Base-by-base conservation (phyloP, 352 stramenopile species). In the Phytophthora vignae region DNA sequence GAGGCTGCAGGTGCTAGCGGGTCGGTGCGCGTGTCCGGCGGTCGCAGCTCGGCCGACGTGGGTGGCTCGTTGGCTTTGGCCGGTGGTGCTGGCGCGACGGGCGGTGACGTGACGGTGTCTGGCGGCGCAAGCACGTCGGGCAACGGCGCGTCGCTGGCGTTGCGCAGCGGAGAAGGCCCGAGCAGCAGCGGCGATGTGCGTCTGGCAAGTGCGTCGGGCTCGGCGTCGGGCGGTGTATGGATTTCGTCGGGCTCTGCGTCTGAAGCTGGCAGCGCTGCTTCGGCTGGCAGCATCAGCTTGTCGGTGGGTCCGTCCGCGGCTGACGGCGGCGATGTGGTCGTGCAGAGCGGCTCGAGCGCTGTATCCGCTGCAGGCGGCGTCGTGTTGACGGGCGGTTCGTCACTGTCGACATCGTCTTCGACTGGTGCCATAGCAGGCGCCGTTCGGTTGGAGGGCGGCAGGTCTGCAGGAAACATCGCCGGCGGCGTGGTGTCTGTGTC, bases 141-240 rank as follows among this genome's bases (percentile, higher is more conserved):
- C 22, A 25, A 5, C 50, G 67, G 67, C 19, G 60, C 61, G 6
- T 70, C 56, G 57, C 19, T 74, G 46, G n/a, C 15, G 36, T 59
- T 75, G 68, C 38, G 25, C 22, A 75, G 68, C 38, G 68, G 68
- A 67, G 49, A 74, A 75, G 53, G 68, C 9, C 52, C 27, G 3
- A 64, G 44, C 55, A 62, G 68, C 49, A 38, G 68, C 57, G 68
- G 60, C 27, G 61, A 53, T n/a, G 68, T 70, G 52, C 61, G 56
- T 6, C 56, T 75, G 62, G 48, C 25, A 21, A 74, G 67, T 67
- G 42, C 68, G 22, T 52, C 65, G 29, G 60, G 67, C 10, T 38
- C n/a, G 38, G 48, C 29, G 50, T 74, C 67, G 50, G 67, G 67
- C 49, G 40, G 48, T 14, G 67, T 74, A 17, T 40, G 42, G 62